Conservation (phyloP, 1,139 yeast genomes). For the Hyphopichia wangnamkhiaoensis region DNA sequence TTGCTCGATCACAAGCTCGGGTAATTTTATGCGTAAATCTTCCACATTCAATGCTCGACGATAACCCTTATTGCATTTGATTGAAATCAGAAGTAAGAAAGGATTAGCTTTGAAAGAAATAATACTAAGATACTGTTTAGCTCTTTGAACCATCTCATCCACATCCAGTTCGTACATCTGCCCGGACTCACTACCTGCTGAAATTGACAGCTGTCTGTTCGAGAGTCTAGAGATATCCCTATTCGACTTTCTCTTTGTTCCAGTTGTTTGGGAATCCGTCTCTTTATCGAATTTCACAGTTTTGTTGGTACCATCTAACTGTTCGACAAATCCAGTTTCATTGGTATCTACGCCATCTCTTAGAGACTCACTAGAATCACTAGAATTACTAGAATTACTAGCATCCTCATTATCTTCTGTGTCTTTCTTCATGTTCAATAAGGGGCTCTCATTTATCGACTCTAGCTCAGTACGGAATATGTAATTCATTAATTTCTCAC, state of each 20-base stretch:
- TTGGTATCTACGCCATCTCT: not conserved
- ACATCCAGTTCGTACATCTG: constrained; percentile 36
- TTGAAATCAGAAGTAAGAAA: constrained; percentile 54
- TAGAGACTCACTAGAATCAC: not conserved
- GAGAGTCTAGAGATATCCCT: constrained; percentile 9
- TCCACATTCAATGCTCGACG: constrained; percentile 61
- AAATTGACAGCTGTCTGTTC: constrained; percentile 3
- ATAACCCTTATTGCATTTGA: constrained; percentile 56
- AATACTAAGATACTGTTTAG: constrained; percentile 59
- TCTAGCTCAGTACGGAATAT: constrained; percentile 49
- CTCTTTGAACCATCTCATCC: constrained; percentile 58
- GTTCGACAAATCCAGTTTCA: constrained; percentile 14
- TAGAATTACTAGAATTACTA: no score
- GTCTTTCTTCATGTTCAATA: constrained; percentile 16
- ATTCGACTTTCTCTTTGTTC: constrained; percentile 1
- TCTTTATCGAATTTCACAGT: constrained; percentile 3
- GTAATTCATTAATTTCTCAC: constrained; percentile 55
- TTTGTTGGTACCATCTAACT: constrained; percentile 12
- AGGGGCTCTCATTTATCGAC: constrained; percentile 30
- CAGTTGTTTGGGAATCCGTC: not conserved
- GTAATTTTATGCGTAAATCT: constrained; percentile 55
- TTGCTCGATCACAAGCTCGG: constrained; percentile 49
- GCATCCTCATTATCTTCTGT: constrained; percentile 11
- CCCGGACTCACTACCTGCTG: not conserved
- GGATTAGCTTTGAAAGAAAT: constrained; percentile 48